Evolutionary conservation across 1,284 basidiomycete species (phyloP), one percentile per base, ranked within the genome.

Genomic region (Ustilago vetiveriae): DNA sequence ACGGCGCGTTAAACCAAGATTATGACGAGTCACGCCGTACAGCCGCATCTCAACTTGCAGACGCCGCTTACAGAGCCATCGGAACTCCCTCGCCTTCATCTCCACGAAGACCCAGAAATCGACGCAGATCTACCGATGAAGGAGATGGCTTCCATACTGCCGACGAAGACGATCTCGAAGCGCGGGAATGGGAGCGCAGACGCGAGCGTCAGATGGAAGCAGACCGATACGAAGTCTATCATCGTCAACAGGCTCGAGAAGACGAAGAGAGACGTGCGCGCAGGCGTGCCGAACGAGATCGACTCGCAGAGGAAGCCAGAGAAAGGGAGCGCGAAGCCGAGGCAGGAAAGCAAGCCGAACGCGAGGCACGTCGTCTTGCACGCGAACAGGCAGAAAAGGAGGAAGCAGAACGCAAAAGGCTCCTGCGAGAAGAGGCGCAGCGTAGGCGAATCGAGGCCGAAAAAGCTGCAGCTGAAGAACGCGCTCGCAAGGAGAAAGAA

Each of bases 161-260:
- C 10, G 67, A 65, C 36, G 64, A 68, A n/a, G 69, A 72, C 22
- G 50, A 58, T 8, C 30, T 52, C 23, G 51, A 68, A 38, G 64
- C 69, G 3, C 51, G 51, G 17, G 58, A 67, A 42, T 72, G 69
- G 69, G 64, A 68, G 39, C 47, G 64, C 16, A 54, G 50, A 9
- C 55, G 64, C 4, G 69, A 59, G 19, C 33, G 17, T 10, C 55
- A 65, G 47, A 72, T 64, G 53, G 59, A 49, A n/a, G 54, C 52
- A 4, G 64, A 72, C 40, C 54, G 69, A 0, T 40, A 56, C 24
- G 64, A 67, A 19, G 56, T 63, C 2, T 30, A 55, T 17, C 55
- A 23, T 11, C 47, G 49, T n/a, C 63, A 71, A 21, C 53, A 60
- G 47, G 49, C 44, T 7, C 41, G 52, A 2, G 40, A 64, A n/a